Conservation (phyloP, 192 early-diverging fungal species). For the Irineochytrium annulatum region DNA sequence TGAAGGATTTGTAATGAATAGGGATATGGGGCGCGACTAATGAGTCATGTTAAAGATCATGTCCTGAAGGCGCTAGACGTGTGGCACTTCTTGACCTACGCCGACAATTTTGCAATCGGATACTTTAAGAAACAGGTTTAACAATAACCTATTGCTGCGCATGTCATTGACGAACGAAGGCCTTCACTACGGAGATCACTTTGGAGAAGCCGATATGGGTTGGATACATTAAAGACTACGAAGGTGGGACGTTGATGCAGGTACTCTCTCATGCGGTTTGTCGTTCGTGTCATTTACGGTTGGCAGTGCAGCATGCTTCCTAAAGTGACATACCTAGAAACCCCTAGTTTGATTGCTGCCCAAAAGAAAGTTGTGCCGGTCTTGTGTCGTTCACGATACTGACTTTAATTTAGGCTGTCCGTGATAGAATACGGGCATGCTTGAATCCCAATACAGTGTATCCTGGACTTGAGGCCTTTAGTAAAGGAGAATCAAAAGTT, state of each 20-base stretch:
- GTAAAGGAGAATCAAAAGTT: conserved; percentile 37
- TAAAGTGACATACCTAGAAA: conserved; percentile 80
- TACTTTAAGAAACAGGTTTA: conserved; percentile 94
- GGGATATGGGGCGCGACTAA: conserved; percentile 94
- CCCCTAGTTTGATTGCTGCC: conserved; percentile 63
- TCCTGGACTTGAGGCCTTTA: conserved; percentile 70
- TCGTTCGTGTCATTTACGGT: neutral
- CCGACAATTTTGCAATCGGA: conserved; percentile 97
- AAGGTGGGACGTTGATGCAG: conserved; percentile 97
- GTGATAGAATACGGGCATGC: conserved; percentile 75
- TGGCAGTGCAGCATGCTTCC: conserved; percentile 81
- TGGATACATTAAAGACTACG: conserved; percentile 99
- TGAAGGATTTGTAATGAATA: conserved; percentile 25
- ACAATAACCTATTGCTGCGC: neutral
- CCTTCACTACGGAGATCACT: conserved; percentile 96
- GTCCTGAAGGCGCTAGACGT: conserved; percentile 69
- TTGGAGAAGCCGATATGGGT: conserved; percentile 91
- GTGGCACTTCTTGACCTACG: conserved; percentile 92
- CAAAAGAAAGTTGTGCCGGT: conserved; percentile 53
- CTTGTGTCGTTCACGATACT: conserved; percentile 15
- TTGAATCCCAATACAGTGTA: conserved; percentile 74
- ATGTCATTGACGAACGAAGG: conserved; percentile 36
- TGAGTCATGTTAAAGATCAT: conserved; percentile 96
- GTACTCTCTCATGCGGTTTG: conserved; percentile 27
- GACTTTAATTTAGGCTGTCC: conserved; percentile 53